phyloP scores from a whole-genome alignment of 139 green algal species.

The Tetradesmus lagerheimii region DNA sequence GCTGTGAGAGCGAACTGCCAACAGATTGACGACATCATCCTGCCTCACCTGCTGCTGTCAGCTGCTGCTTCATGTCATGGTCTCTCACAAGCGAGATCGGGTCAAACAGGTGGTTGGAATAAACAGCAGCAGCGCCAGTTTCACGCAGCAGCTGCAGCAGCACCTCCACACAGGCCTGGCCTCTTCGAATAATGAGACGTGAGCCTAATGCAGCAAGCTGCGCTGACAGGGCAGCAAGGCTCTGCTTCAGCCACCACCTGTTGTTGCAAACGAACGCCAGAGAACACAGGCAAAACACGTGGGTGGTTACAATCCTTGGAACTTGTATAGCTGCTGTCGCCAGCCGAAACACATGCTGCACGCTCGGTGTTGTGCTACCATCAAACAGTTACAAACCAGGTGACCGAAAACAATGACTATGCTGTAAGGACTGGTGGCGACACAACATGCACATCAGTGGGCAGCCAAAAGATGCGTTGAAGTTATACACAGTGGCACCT shows the following conservation, averaged over 20 bases:
- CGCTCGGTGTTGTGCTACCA: no score
- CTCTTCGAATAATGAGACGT: constrained; percentile 75
- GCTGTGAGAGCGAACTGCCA: no score
- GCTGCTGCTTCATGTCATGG: constrained; percentile 82
- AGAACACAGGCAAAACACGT: no score
- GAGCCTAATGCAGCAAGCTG: constrained; percentile 80
- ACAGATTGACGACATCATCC: no score
- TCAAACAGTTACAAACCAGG: no score
- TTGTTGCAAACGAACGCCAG: neutral
- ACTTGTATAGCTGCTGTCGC: no score
- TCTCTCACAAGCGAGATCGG: constrained; percentile 92
- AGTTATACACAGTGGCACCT: no score
- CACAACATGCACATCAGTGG: neutral
- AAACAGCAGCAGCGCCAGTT: constrained; percentile 72
- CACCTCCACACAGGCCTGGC: constrained; percentile 59
- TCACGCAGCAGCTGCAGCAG: constrained; percentile 66
- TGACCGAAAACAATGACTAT: no score
- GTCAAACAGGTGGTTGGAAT: constrained; percentile 97
- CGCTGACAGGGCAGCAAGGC: constrained; percentile 60
- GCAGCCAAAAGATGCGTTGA: no score
- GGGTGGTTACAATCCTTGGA: no score
- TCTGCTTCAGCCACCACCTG: constrained; percentile 61
- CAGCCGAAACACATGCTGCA: no score
- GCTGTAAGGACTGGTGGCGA: no score
- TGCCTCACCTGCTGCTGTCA: constrained; percentile 53